Base-by-base conservation (phyloP, 2,329 filamentous ascomycete species). In the Alternaria hordeiaustralica region DNA sequence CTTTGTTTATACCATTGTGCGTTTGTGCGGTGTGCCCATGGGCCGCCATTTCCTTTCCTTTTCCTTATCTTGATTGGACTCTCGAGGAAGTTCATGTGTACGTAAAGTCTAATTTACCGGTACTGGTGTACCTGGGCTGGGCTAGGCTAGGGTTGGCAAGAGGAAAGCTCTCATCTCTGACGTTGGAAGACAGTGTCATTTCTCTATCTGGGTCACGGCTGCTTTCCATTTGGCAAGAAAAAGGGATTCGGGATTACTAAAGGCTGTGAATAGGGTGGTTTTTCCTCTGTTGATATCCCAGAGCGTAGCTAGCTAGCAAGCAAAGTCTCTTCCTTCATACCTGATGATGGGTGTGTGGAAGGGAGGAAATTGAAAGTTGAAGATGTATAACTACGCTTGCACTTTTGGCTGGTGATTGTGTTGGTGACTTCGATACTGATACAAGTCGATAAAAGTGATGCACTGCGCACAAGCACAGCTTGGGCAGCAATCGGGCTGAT, bases 1-100 rank as follows among this genome's bases (percentile, higher is more conserved):
- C 53, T 62, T 58, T 62, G 60, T 62, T 58, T 54, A 62, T 61
- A 61, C 59, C 59, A 61, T 36, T 51, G 45, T 49, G 47, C 36
- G 51, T 46, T 45, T 46, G 18, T 20, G 33, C 23, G 30, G 21
- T 41, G 18, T 36, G 18, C 26, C 44, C 23, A 18, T 13, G 33
- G 33, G 26, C 4, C n/a, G 21, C 44, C 30, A 21, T 43, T 33
- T 49, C 26, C 20, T 44, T 49, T 36, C 50, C 26, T 60, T 56
- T 23, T 25, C 23, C 10, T 47, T 47, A 23, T 47, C 45, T 47
- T 11, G 12, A 45, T 21, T 45, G 43, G 43, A 45, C 43, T 45
- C 43, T 45, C 43, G 43, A 45, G 18, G 36, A 41, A 41, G 43
- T 45, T 18, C 21, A 25, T 11, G 21, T 25, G 45, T 47, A 47